These are phyloP conservation scores for Thalassiosira ordinaria DNA, from an alignment of 352 stramenopile genomes.

Conservation along the genomic window DNA sequence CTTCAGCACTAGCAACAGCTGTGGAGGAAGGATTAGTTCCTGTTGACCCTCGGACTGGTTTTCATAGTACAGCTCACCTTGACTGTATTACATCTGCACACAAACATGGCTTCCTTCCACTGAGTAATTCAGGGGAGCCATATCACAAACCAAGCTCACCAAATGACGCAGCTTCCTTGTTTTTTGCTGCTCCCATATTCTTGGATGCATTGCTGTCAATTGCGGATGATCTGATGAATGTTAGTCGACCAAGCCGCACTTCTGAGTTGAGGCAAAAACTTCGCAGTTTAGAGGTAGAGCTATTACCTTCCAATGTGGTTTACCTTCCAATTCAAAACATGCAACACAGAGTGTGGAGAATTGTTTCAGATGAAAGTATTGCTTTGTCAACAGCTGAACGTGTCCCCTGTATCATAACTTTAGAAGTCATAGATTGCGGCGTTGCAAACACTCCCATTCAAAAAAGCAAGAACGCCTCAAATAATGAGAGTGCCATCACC, in stretches of 20 bases:
- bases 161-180: constrained; percentile 59
- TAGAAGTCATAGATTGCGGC: constrained; percentile 81
- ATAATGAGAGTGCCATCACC: constrained; percentile 45
- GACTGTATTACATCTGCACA: constrained; percentile 62
- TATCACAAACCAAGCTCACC: constrained; percentile 45
- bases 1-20: constrained; percentile 51
- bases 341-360: constrained; percentile 81
- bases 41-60: constrained; percentile 65
- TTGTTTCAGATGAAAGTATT: constrained; percentile 78
- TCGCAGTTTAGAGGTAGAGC: constrained; percentile 69
- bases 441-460: constrained; percentile 7
- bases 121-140: constrained; percentile 50
- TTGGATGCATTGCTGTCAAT: constrained; percentile 80
- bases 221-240: constrained; percentile 77
- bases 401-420: constrained; percentile 81
- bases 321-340: constrained; percentile 78
- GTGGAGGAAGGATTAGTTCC: constrained; percentile 69
- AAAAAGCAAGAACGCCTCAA: constrained; percentile 18
- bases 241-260: constrained; percentile 58
- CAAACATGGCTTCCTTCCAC: constrained; percentile 73
- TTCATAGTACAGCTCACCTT: constrained; percentile 66
- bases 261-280: constrained; percentile 65
- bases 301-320: constrained; percentile 80
- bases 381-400: constrained; percentile 82
- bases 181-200: constrained; percentile 78